Percentiles rank a stretch among this genome's conserved stretches.
Conservation (phyloP, 805 yeast genomes). For the Lachancea quebecensis region DNA sequence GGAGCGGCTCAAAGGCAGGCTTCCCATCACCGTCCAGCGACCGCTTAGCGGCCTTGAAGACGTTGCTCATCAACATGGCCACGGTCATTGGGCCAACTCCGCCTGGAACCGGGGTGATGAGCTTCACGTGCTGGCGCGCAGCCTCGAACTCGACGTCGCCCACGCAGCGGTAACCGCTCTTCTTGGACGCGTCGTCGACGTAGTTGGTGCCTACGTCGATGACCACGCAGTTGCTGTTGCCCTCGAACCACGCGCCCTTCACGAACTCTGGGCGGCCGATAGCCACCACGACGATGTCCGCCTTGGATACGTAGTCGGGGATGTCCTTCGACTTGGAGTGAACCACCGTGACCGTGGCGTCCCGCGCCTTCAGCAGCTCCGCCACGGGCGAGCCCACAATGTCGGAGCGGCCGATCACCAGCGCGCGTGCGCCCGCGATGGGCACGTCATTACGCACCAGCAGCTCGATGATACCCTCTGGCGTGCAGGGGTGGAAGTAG, state of each 20-base stretch:
- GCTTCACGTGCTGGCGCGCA: conserved; percentile 35
- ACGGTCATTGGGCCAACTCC: conserved; percentile 94
- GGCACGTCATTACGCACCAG: conserved; percentile 61
- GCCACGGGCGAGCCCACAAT: conserved; percentile 95
- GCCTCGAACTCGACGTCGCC: conserved; percentile 70
- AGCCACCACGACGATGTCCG: conserved; percentile 83
- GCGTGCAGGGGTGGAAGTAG: conserved; percentile 86
- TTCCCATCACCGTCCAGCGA: conserved; percentile 25
- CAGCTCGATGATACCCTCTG: conserved; percentile 82
- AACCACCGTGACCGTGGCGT: conserved; percentile 82
- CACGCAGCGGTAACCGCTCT: conserved; percentile 63
- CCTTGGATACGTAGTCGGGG: conserved; percentile 50
- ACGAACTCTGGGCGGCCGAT: conserved; percentile 66
- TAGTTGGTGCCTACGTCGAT: conserved; percentile 83
- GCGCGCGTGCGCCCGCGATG: conserved; percentile 75
- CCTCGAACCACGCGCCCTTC: conserved; percentile 60
- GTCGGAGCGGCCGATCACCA: conserved; percentile 91
- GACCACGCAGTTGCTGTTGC: conserved; percentile 43
- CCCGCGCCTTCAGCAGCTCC: conserved; percentile 65
- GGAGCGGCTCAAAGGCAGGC: conserved; percentile 42
- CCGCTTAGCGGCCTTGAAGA: conserved; percentile 58
- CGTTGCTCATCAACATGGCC: conserved; percentile 71
- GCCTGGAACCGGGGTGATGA: conserved; percentile 85
- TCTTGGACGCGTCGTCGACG: conserved; percentile 56
- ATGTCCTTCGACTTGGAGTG: conserved; percentile 69